Evolutionary conservation across 2,329 filamentous ascomycete species (phyloP), one percentile per base, ranked within the genome.

Genomic region (Capronia americana): DNA sequence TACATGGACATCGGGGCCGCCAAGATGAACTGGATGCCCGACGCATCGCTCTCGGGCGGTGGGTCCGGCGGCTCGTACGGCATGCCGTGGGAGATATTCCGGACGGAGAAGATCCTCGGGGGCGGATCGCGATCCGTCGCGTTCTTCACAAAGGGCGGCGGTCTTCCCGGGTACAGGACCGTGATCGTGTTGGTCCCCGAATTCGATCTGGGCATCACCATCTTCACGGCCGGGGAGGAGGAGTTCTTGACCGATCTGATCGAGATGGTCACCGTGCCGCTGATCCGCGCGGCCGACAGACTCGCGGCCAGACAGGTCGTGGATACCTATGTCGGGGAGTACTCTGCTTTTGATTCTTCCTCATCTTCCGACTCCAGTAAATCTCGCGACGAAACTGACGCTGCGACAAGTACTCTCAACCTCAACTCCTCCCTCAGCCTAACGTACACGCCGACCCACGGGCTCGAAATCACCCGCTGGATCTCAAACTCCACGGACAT

Each of bases 191-290:
- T 78, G 6, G 69, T 81, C 1, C 80, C 81, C 0, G 80, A 82
- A 30, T 83, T 81, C 61, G 78, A 79, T 20, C 72, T 83, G 75
- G 92, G 79, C 2, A 73, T 83, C 51, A 81, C 79, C 1, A 75
- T 83, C 7, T 73, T 82, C n/a, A 69, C 70, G 11, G 73, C 68
- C 2, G 73, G 72, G 1, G 66, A 71, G 20, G 46, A 54, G 17
- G 53, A 55, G 7, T 50, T 70, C 4, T 23, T 71, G 14, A 38
- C 51, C 12, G 34, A 56, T 3, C 8, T 73, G 10, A 57, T 59
- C 12, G 69, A 72, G 10, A 53, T 61, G 8, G 60, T 74, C 23
- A 62, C 65, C 17, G 66, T 63, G 17, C 67, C 70, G 7, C 46
- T 73, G 24, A 62, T 74, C 38, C 61, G 60, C 2, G 72, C 68